A percentile compares a stretch with the other conserved stretches of the same genome.
These are phyloP conservation scores for Paxillus ammoniavirescens DNA, from an alignment of 768 basidiomycete species.

Conservation along the genomic window DNA sequence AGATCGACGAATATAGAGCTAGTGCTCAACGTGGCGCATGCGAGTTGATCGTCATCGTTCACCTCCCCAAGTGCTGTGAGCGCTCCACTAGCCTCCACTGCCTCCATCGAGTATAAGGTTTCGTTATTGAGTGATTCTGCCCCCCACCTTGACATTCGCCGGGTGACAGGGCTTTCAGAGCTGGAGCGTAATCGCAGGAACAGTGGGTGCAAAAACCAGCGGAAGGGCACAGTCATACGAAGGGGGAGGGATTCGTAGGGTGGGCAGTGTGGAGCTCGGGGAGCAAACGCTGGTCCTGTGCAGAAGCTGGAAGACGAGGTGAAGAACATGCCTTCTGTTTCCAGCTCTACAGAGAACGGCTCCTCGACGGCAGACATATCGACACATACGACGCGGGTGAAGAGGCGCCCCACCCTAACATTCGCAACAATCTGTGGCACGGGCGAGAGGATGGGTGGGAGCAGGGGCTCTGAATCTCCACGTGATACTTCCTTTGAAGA, in stretches of 20 bases:
- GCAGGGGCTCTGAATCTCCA: slow-evolving; percentile 9
- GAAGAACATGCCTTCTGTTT: slow-evolving; percentile 50
- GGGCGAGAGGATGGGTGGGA: slow-evolving; percentile 32
- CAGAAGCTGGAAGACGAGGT: slow-evolving; percentile 44
- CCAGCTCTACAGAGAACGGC: slow-evolving; percentile 54
- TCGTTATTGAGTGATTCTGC: slow-evolving; percentile 42
- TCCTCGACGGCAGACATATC: slow-evolving; percentile 37
- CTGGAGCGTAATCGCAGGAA: slow-evolving; percentile 51
- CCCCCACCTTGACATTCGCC: slow-evolving; percentile 28
- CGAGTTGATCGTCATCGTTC: slow-evolving; percentile 41
- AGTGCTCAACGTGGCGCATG: slow-evolving; percentile 40
- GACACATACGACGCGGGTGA: slow-evolving; percentile 48
- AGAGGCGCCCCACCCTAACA: slow-evolving; percentile 48
- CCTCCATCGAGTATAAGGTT: slow-evolving; percentile 58
- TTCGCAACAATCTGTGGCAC: slow-evolving; percentile 53
- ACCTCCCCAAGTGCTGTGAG: slow-evolving; percentile 51
- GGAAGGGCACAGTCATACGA: slow-evolving; percentile 42
- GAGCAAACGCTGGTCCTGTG: slow-evolving; percentile 19
- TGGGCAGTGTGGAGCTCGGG: slow-evolving; percentile 7
- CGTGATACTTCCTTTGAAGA: slow-evolving; percentile 12
- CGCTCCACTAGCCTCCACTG: slow-evolving; percentile 45
- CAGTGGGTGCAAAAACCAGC: slow-evolving; percentile 47
- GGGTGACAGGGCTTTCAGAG: slow-evolving; percentile 20
- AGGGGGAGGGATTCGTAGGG: slow-evolving; percentile 42
- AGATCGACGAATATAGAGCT: slow-evolving; percentile 45